Conservation (phyloP, 2,329 filamentous ascomycete species). For the Sclerotinia sclerotiorum region DNA sequence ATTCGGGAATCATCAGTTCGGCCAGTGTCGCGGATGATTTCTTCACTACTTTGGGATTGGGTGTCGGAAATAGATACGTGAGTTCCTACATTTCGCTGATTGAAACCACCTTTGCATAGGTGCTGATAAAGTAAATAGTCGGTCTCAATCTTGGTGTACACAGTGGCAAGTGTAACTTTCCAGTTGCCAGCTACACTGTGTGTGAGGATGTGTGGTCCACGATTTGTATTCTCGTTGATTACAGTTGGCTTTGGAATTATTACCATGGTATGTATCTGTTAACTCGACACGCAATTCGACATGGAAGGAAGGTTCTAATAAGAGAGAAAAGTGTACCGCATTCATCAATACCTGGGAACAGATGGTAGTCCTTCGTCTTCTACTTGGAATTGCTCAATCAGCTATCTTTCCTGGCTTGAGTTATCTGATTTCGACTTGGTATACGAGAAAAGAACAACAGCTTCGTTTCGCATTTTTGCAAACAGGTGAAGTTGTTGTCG, state of each 20-base stretch:
- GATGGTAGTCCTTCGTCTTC: slow-evolving; percentile 66
- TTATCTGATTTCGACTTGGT: slow-evolving; percentile 47
- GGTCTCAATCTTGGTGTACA: slow-evolving; percentile 72
- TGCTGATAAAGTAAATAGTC: slow-evolving; percentile 42
- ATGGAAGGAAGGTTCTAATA: background rate
- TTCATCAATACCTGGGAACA: slow-evolving; percentile 67
- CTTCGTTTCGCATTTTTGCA: slow-evolving; percentile 66
- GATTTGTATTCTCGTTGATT: slow-evolving; percentile 60
- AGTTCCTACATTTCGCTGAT: slow-evolving; percentile 22
- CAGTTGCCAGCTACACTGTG: slow-evolving; percentile 68
- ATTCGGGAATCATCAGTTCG: slow-evolving; percentile 67
- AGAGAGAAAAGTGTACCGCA: slow-evolving; percentile 53
- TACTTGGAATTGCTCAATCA: slow-evolving; percentile 64
- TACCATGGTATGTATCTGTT: slow-evolving; percentile 48
- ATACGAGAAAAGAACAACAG: slow-evolving; percentile 39
- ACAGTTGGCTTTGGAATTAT: slow-evolving; percentile 63
- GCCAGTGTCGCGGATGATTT: slow-evolving; percentile 60
- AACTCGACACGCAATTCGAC: background rate
- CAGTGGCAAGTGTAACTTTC: slow-evolving; percentile 64
- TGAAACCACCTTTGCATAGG: background rate
- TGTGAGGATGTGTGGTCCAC: slow-evolving; percentile 63
- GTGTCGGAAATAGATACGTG: slow-evolving; percentile 59
- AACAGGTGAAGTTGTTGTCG: slow-evolving; percentile 62
- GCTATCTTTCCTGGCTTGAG: slow-evolving; percentile 54
- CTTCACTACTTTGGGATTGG: slow-evolving; percentile 56